Percentiles rank a stretch among this genome's conserved stretches.
These are phyloP conservation scores for Pulicaria dysenterica DNA, from an alignment of 129 eudicot genomes.

Conservation along the genomic window DNA sequence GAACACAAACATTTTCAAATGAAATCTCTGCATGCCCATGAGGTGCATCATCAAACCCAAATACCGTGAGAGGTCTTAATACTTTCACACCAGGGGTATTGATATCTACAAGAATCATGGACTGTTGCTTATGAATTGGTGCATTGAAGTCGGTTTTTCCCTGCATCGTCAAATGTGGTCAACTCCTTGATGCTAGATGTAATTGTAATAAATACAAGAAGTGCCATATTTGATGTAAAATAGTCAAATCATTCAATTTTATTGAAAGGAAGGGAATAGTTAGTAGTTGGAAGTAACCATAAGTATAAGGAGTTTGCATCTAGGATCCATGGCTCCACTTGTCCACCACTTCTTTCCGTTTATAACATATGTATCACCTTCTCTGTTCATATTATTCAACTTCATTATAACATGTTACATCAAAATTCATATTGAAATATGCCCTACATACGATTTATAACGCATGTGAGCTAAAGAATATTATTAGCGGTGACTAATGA, in stretches of 20 bases:
- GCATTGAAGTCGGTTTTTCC: conserved; percentile 91
- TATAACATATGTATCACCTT: conserved; percentile 79
- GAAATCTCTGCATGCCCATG: conserved; percentile 95
- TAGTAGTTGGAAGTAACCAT: conserved; percentile 60
- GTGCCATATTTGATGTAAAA: conserved; percentile 8
- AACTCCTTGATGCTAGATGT: conserved; percentile 5
- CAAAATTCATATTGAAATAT: background rate
- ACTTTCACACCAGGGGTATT: conserved; percentile 77
- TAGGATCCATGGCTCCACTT: conserved; percentile 99
- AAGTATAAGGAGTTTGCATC: conserved; percentile 92
- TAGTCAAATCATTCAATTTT: conserved; percentile 4
- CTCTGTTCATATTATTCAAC: conserved; percentile 46
- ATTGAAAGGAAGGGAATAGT: background rate
- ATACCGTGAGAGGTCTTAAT: conserved; percentile 81
- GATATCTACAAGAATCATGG: conserved; percentile 92
- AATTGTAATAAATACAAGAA: background rate
- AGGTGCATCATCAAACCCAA: conserved; percentile 98
- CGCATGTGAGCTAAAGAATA: background rate
- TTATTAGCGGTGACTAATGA: background rate
- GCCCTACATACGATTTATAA: background rate
- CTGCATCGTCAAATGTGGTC: conserved; percentile 45
- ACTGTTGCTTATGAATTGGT: conserved; percentile 88
- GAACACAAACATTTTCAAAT: conserved; percentile 80
- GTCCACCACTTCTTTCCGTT: conserved; percentile 99
- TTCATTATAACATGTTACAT: conserved; percentile 8